Evolutionary conservation across 2,329 filamentous ascomycete species (phyloP).

Genomic region (Xylaria sp.): DNA sequence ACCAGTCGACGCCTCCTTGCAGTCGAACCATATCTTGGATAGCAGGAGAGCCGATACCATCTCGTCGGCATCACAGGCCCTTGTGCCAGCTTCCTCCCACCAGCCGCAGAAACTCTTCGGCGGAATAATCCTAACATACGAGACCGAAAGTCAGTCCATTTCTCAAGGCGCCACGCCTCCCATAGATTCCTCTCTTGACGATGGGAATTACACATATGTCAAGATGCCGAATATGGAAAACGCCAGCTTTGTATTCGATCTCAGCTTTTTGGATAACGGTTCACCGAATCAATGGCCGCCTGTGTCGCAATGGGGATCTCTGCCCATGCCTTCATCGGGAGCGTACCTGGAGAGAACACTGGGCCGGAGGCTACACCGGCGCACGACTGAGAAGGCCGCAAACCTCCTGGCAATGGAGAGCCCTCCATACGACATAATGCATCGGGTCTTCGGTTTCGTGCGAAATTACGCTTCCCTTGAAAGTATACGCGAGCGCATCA

Average conservation of each 20-base stretch:
- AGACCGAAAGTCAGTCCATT: constrained; percentile 8
- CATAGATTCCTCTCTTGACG: constrained; percentile 5
- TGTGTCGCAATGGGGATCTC: constrained; percentile 31
- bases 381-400: constrained; percentile 57
- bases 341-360: constrained; percentile 61
- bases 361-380: constrained; percentile 63
- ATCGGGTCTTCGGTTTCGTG: constrained; percentile 65
- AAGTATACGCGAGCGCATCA: constrained; percentile 41
- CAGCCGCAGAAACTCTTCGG: constrained; percentile 15
- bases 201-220: constrained; percentile 42
- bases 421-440: constrained; percentile 44
- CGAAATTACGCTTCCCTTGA: constrained; percentile 53
- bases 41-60: not conserved
- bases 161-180: not conserved
- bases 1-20: not conserved
- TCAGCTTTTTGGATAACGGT: constrained; percentile 23
- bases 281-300: constrained; percentile 26
- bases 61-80: not conserved
- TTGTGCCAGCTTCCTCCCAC: not conserved
- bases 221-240: constrained; percentile 48
- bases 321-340: constrained; percentile 30
- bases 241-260: constrained; percentile 44
- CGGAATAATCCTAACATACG: constrained; percentile 17
- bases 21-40: not conserved
- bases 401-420: constrained; percentile 48